phyloP scores from a whole-genome alignment of 208 protist genomes.

The Crithidia sp. region DNA sequence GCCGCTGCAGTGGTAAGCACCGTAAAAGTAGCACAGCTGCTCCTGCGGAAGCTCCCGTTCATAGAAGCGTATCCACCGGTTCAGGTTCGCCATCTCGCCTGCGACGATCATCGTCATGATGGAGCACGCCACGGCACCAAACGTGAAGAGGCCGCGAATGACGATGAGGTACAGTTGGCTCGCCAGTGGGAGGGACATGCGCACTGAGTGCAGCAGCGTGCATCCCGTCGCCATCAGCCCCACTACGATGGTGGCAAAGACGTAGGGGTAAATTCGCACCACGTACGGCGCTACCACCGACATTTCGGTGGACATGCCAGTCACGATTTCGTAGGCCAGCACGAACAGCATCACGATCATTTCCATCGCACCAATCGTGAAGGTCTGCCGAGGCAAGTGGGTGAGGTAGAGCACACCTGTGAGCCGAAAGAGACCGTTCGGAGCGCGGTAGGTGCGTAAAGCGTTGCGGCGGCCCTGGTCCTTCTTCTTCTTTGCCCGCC shows the following conservation, averaged over 20 bases:
- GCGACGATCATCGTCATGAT: conserved; percentile 50
- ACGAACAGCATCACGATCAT: conserved; percentile 38
- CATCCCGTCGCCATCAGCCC: conserved; percentile 33
- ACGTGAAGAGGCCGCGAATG: conserved; percentile 25
- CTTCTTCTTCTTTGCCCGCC: conserved; percentile 40
- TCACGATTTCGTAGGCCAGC: conserved; percentile 38
- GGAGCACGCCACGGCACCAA: conserved; percentile 37
- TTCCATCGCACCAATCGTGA: conserved; percentile 60
- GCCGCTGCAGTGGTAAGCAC: conserved; percentile 47
- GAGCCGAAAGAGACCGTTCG: conserved; percentile 46
- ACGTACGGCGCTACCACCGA: conserved; percentile 45
- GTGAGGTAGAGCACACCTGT: conserved; percentile 77
- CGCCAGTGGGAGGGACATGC: conserved; percentile 53
- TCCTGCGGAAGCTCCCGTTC: background rate
- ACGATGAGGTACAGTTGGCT: conserved; percentile 10
- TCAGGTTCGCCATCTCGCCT: conserved; percentile 25
- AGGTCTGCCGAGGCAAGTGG: conserved; percentile 65
- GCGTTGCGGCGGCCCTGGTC: conserved; percentile 33
- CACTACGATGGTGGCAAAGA: conserved; percentile 38
- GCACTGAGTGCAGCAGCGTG: conserved; percentile 51
- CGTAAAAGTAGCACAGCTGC: conserved; percentile 28
- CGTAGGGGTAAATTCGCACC: conserved; percentile 28
- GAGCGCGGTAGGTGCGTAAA: conserved; percentile 42
- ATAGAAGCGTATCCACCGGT: conserved; percentile 5
- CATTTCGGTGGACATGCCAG: conserved; percentile 18